Percentiles rank a stretch among this genome's conserved stretches.
phyloP scores from a whole-genome alignment of 805 yeast species.

The Candida parachauliodes region DNA sequence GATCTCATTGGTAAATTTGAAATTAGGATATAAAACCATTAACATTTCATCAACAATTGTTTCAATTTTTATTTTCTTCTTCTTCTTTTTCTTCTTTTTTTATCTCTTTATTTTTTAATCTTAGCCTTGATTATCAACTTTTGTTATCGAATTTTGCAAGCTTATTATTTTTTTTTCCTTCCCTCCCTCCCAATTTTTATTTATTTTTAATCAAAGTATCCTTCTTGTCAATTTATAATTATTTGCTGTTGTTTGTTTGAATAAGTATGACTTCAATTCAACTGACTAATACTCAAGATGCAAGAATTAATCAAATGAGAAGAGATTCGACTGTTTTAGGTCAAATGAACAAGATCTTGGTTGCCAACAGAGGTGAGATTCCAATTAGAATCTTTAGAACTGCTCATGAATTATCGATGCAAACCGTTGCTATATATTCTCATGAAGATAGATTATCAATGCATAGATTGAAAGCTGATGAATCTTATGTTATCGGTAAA shows the following conservation, averaged over 20 bases:
- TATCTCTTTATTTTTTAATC: neutral
- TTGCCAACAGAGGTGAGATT: conserved; percentile 83
- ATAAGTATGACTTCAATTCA: conserved; percentile 10
- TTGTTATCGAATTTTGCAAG: neutral
- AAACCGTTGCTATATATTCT: conserved; percentile 94
- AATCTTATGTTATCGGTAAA: conserved; percentile 86
- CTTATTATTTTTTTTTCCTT: too few relatives aligned
- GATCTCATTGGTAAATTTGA: too few relatives aligned
- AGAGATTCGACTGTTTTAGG: conserved; percentile 42
- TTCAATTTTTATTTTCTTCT: neutral
- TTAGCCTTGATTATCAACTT: neutral
- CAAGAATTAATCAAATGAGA: conserved; percentile 24
- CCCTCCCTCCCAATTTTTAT: too few relatives aligned
- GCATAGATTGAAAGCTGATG: conserved; percentile 94
- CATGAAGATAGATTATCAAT: conserved; percentile 92
- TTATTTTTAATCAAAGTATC: too few relatives aligned
- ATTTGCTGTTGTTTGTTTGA: too few relatives aligned
- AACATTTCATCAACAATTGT: neutral
- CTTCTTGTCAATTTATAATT: too few relatives aligned
- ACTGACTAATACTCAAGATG: conserved; percentile 5
- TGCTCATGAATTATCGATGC: conserved; percentile 96
- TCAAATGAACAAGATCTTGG: conserved; percentile 59
- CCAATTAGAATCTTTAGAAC: conserved; percentile 90
- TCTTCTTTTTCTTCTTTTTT: neutral
- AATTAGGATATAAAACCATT: too few relatives aligned